These are phyloP conservation scores for Francoa sonchifolia DNA, from an alignment of 441 rosid species.

Conservation along the genomic window DNA sequence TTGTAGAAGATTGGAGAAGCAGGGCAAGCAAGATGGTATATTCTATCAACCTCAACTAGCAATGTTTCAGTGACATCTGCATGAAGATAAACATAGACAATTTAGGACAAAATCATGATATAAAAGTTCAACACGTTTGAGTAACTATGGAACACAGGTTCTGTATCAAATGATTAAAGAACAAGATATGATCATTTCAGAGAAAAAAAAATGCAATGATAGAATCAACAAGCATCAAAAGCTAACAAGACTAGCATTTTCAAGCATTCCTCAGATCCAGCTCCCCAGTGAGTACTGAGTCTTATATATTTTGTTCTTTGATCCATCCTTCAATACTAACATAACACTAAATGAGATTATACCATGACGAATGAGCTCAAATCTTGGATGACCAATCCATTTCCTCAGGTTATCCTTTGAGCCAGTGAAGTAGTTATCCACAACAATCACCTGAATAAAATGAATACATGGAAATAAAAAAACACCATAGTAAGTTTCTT, in stretches of 20 bases:
- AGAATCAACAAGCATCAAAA: background rate
- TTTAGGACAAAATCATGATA: slow-evolving; percentile 1
- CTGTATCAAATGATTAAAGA: background rate
- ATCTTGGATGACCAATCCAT: slow-evolving; percentile 98
- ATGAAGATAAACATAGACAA: slow-evolving; percentile 1
- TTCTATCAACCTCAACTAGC: slow-evolving; percentile 81
- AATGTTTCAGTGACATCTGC: slow-evolving; percentile 82
- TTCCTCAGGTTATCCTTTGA: slow-evolving; percentile 87
- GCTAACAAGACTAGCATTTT: background rate
- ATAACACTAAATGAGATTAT: slow-evolving; percentile 7
- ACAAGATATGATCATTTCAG: background rate
- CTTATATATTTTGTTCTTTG: too few relatives aligned
- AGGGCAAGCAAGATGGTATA: slow-evolving; percentile 95
- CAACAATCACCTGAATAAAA: slow-evolving; percentile 62
- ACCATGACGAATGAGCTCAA: slow-evolving; percentile 98
- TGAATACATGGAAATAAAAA: too few relatives aligned
- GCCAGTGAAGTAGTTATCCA: slow-evolving; percentile 84
- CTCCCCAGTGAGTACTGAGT: too few relatives aligned
- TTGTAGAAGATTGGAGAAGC: slow-evolving; percentile 98
- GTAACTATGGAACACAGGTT: too few relatives aligned
- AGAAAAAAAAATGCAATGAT: background rate
- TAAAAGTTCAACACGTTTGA: too few relatives aligned
- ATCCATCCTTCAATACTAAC: too few relatives aligned
- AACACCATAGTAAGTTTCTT: background rate
- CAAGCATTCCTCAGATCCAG: background rate